Conservation (phyloP, 192 early-diverging fungal species). For the Cetraspora pellucida region DNA sequence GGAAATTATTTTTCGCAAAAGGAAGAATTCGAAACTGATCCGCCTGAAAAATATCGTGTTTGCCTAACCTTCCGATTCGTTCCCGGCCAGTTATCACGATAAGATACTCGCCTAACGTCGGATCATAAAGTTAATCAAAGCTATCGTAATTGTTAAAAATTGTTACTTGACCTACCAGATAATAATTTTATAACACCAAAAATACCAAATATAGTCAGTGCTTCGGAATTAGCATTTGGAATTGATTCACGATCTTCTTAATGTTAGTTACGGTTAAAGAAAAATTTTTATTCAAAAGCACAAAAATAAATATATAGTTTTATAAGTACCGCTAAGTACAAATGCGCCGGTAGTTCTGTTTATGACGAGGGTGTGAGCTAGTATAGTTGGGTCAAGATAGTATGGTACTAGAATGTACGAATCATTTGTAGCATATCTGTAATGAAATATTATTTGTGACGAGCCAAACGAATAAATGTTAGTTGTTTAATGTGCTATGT, state of each 20-base stretch:
- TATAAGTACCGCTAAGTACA: slow-evolving; percentile 54
- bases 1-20: slow-evolving; percentile 41
- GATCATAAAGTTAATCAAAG: not conserved
- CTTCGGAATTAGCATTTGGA: slow-evolving; percentile 55
- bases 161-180: slow-evolving; percentile 52
- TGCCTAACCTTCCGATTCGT: slow-evolving; percentile 59
- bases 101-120: slow-evolving; percentile 68
- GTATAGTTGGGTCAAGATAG: slow-evolving; percentile 47
- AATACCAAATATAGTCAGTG: slow-evolving; percentile 65
- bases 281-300: not conserved
- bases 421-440: slow-evolving; percentile 59
- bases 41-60: slow-evolving; percentile 67
- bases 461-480: too few species aligned
- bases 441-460: not conserved
- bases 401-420: slow-evolving; percentile 61
- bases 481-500: too few species aligned
- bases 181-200: slow-evolving; percentile 71
- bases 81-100: slow-evolving; percentile 71
- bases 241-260: slow-evolving; percentile 36
- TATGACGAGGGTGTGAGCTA: slow-evolving; percentile 62
- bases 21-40: slow-evolving; percentile 61
- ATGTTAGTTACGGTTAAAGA: slow-evolving; percentile 19
- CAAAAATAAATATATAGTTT: not conserved
- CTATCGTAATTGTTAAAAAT: not conserved
- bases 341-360: slow-evolving; percentile 52